phyloP scores from a whole-genome alignment of 148 eudicot genomes.

The Rhododendron mucronatum region DNA sequence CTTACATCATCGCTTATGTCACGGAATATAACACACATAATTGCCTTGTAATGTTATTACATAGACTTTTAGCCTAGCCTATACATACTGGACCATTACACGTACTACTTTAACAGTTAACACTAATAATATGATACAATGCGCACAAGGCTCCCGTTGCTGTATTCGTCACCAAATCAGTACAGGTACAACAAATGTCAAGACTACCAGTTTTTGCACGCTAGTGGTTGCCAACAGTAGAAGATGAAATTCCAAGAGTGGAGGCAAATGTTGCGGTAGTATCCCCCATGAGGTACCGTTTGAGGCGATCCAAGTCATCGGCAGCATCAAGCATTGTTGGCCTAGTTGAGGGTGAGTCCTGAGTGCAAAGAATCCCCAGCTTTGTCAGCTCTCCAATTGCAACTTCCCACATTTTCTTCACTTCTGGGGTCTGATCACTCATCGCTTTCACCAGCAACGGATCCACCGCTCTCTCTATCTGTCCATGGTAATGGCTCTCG shows the following conservation, averaged over 20 bases:
- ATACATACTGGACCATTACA: too few species aligned
- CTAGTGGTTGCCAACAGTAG: conserved; percentile 17
- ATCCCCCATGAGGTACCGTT: conserved; percentile 29
- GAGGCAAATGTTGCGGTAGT: conserved; percentile 33
- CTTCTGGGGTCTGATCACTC: conserved; percentile 29
- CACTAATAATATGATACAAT: too few species aligned
- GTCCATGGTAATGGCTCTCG: conserved; percentile 27
- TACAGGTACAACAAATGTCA: background rate
- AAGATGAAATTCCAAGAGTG: conserved; percentile 34
- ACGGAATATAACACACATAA: too few species aligned
- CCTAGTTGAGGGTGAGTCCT: conserved; percentile 25
- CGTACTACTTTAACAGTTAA: too few species aligned
- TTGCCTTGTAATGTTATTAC: too few species aligned
- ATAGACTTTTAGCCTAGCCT: too few species aligned
- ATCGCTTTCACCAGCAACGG: conserved; percentile 21
- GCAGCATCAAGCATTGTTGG: conserved; percentile 45
- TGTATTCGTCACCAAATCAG: background rate
- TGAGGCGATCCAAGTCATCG: conserved; percentile 30
- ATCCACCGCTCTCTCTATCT: conserved; percentile 28
- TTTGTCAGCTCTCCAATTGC: conserved; percentile 30
- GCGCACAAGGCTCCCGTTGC: background rate
- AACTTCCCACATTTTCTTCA: conserved; percentile 35
- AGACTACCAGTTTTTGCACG: background rate
- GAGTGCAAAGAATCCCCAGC: conserved; percentile 39
- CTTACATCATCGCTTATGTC: too few species aligned